Evolutionary conservation across 2,329 filamentous ascomycete genomes (phyloP).

Genomic region (Pseudofabraea citricarpa): DNA sequence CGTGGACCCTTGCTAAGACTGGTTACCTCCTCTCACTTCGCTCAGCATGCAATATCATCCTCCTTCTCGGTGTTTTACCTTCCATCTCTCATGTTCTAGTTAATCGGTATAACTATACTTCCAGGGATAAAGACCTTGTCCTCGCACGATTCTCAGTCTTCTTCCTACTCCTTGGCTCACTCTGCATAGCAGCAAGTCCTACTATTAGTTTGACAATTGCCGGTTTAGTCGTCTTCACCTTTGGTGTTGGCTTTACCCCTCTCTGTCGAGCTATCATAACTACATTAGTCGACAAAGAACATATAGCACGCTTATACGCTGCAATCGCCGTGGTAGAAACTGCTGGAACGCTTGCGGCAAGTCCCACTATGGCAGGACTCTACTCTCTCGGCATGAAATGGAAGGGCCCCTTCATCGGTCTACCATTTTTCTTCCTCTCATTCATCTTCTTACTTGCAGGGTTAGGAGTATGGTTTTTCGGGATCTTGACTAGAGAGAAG

Average conservation of each 20-base stretch:
- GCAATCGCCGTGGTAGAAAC: constrained; percentile 21
- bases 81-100: constrained; percentile 16
- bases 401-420: constrained; percentile 20
- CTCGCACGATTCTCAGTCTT: constrained; percentile 17
- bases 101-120: constrained; percentile 9
- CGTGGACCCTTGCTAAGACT: constrained; percentile 17
- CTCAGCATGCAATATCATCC: constrained; percentile 19
- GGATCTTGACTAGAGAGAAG: constrained; percentile 5
- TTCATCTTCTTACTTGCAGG: constrained; percentile 10
- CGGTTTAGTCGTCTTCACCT: constrained; percentile 18
- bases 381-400: constrained; percentile 20
- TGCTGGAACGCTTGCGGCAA: constrained; percentile 15
- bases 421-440: constrained; percentile 20
- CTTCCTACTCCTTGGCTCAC: constrained; percentile 13
- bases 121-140: constrained; percentile 19
- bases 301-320: constrained; percentile 22
- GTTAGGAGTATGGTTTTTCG: constrained; percentile 16
- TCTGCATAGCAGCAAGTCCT: constrained; percentile 17
- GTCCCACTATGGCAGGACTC: constrained; percentile 17
- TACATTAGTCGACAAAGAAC: constrained; percentile 18
- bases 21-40: constrained; percentile 22
- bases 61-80: constrained; percentile 20
- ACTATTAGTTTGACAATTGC: constrained; percentile 17
- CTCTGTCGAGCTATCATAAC: constrained; percentile 19
- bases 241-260: constrained; percentile 20